These are phyloP conservation scores for Barnettozyma hawaiiensis DNA, from an alignment of 1,139 yeast genomes.

Conservation along the genomic window DNA sequence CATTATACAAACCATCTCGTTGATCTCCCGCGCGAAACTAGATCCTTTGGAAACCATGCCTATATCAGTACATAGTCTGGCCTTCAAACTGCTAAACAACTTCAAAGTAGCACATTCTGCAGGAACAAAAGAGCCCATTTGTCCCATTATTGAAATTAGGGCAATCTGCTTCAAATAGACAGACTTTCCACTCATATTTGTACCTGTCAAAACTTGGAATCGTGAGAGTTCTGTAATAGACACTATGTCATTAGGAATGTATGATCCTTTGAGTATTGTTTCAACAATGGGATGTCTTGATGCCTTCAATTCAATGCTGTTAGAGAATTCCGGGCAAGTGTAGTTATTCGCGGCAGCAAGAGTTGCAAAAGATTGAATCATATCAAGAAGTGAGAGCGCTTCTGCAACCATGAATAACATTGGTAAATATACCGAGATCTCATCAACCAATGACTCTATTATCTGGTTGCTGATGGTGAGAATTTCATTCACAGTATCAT, in stretches of 20 bases:
- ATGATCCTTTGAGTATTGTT: constrained; percentile 21
- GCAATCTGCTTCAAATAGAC: constrained; percentile 39
- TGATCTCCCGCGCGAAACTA: constrained; percentile 41
- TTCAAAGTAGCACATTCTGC: constrained; percentile 37
- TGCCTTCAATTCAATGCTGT: constrained; percentile 28
- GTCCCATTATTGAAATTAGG: constrained; percentile 38
- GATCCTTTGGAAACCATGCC: constrained; percentile 33
- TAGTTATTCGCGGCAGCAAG: constrained; percentile 29
- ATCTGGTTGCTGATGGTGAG: constrained; percentile 36
- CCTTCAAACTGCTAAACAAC: constrained; percentile 33
- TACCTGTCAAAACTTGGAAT: constrained; percentile 41
- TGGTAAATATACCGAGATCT: constrained; percentile 30
- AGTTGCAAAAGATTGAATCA: constrained; percentile 35
- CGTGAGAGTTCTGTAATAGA: constrained; percentile 33
- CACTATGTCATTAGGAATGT: constrained; percentile 36
- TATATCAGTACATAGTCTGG: constrained; percentile 31
- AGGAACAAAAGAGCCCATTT: constrained; percentile 41
- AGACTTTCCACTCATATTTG: constrained; percentile 47
- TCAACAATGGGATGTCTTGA: constrained; percentile 41
- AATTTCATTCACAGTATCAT: constrained; percentile 37
- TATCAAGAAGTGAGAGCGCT: constrained; percentile 39
- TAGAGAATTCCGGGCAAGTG: constrained; percentile 33
- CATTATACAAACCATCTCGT: constrained; percentile 38
- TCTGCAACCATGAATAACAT: constrained; percentile 40
- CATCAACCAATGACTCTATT: constrained; percentile 30